A percentile compares a stretch with the other conserved stretches of the same genome.
Evolutionary conservation across 1,284 basidiomycete genomes (phyloP).

Genomic region (Acaromyces ingoldii): DNA sequence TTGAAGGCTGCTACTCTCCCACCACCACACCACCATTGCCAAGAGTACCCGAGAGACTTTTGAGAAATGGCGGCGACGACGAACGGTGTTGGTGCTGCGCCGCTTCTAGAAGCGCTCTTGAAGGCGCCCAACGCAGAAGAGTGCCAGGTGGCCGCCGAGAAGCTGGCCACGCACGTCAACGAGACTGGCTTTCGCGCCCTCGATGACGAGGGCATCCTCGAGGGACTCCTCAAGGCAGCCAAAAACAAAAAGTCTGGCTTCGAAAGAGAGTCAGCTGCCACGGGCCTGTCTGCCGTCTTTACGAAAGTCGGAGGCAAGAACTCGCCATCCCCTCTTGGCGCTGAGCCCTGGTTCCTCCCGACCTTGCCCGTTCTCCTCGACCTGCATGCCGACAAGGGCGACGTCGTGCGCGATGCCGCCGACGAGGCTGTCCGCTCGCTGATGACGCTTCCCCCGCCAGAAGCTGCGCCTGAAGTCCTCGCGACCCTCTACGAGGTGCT

Average conservation of each 20-base stretch:
- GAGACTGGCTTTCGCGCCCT: conserved; percentile 43
- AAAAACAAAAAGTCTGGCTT: conserved; percentile 81
- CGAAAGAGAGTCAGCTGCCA: conserved; percentile 84
- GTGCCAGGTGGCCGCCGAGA: conserved; percentile 48
- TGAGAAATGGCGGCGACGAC: no score
- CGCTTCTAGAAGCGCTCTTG: conserved; percentile 25
- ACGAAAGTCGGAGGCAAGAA: conserved; percentile 50
- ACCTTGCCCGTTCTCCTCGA: conserved; percentile 76
- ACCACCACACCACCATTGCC: no score
- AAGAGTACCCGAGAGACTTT: no score
- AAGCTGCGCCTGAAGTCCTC: conserved; percentile 67
- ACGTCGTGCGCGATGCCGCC: conserved; percentile 80
- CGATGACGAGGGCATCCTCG: conserved; percentile 49
- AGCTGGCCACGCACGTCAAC: conserved; percentile 51
- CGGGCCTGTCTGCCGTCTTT: conserved; percentile 58
- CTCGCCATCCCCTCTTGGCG: conserved; percentile 62
- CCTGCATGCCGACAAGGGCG: conserved; percentile 88
- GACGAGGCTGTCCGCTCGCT: conserved; percentile 76
- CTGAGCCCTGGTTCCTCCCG: conserved; percentile 74
- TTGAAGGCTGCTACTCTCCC: no score
- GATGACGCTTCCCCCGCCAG: conserved; percentile 75
- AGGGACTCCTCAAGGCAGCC: conserved; percentile 56
- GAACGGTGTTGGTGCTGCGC: conserved; percentile 11
- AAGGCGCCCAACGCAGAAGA: conserved; percentile 39
- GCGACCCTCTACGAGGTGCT: conserved; percentile 68